These are phyloP conservation scores for Sequoiadendron giganteum DNA, from an alignment of 75 land plant species.

Conservation along the genomic window DNA sequence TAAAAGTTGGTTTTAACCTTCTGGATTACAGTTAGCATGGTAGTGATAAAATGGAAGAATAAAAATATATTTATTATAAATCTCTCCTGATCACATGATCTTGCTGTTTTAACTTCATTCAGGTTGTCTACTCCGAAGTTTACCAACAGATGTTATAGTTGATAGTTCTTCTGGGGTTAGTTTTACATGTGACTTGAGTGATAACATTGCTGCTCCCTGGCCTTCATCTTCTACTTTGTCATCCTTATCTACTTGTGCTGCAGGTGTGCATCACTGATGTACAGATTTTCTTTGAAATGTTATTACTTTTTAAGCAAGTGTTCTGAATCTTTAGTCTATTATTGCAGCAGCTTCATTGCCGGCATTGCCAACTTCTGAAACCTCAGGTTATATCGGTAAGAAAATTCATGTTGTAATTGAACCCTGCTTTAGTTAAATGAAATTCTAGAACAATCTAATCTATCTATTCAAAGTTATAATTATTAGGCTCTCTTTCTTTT, in stretches of 20 bases:
- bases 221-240: constrained; percentile 64
- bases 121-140: constrained; percentile 94
- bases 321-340: background rate
- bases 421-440: background rate
- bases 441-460: background rate
- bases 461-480: background rate
- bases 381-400: constrained; percentile 24
- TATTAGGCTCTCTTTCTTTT: background rate
- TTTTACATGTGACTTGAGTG: constrained; percentile 88
- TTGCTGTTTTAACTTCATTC: constrained; percentile 5
- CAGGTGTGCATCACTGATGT: constrained; percentile 40
- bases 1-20: background rate
- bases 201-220: constrained; percentile 98
- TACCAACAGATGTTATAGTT: constrained; percentile 80
- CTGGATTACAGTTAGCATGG: background rate
- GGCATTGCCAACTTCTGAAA: constrained; percentile 49
- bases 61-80: background rate
- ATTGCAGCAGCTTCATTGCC: constrained; percentile 61
- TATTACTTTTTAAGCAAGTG: background rate
- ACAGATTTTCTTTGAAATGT: background rate
- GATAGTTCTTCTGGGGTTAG: constrained; percentile 69
- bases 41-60: background rate
- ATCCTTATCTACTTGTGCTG: constrained; percentile 72
- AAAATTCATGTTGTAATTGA: constrained; percentile 1
- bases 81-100: background rate